phyloP scores from a whole-genome alignment of 768 basidiomycete genomes.

The Amanita inopinata region DNA sequence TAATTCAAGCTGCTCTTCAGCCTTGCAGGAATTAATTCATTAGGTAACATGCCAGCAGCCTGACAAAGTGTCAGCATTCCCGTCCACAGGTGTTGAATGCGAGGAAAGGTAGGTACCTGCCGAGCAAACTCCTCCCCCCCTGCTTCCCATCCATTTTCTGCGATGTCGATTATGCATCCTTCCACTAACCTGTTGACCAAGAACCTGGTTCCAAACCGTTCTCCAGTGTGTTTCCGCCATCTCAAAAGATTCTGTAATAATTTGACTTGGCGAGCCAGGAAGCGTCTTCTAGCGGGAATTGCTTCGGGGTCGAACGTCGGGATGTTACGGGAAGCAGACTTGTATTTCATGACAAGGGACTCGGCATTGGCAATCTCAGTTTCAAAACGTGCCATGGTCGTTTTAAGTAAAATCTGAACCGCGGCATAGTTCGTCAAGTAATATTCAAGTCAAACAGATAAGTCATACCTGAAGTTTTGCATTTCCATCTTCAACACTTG shows the following conservation, averaged over 20 bases:
- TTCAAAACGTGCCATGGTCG: slow-evolving; percentile 43
- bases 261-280: slow-evolving; percentile 58
- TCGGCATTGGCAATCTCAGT: slow-evolving; percentile 43
- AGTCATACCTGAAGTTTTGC: slow-evolving; percentile 52
- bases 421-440: slow-evolving; percentile 3
- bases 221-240: slow-evolving; percentile 69
- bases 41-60: slow-evolving; percentile 28
- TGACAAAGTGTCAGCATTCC: slow-evolving; percentile 12
- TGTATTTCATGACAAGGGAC: slow-evolving; percentile 39
- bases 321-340: slow-evolving; percentile 20
- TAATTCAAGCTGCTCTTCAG: slow-evolving; percentile 17
- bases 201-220: slow-evolving; percentile 43
- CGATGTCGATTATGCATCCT: slow-evolving; percentile 51
- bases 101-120: slow-evolving; percentile 36
- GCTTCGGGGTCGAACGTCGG: slow-evolving; percentile 68
- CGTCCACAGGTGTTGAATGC: slow-evolving; percentile 8
- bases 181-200: slow-evolving; percentile 49
- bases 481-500: slow-evolving; percentile 54
- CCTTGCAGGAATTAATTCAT: slow-evolving; percentile 21
- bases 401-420: slow-evolving; percentile 46
- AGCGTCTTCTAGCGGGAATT: slow-evolving; percentile 60
- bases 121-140: slow-evolving; percentile 61
- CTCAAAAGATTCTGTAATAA: slow-evolving; percentile 61
- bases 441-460: slow-evolving; percentile 1
- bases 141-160: slow-evolving; percentile 78